Evolutionary conservation across 1,284 basidiomycete species (phyloP), one percentile per base, ranked within the genome.

Genomic region (Wallemia mellicola): DNA sequence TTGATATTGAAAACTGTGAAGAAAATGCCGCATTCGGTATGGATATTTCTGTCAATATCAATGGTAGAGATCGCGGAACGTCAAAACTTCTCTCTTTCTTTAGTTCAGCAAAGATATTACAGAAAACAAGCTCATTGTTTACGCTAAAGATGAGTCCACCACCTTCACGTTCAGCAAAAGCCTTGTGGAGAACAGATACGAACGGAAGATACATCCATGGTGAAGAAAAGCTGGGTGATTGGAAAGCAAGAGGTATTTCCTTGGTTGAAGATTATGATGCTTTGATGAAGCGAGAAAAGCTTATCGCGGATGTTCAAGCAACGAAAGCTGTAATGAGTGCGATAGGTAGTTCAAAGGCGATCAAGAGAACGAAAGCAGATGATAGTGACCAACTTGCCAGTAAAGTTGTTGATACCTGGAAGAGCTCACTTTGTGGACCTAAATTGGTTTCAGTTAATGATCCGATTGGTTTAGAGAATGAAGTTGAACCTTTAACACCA

Each of bases 131-230:
- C 65, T 79, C 79, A 17, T 76, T 92, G 38, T 95, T 91, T 72
- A 77, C 73, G 27, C 76, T 96, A 33, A 77, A 78, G 57, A 74
- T 96, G 26, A 79, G 79, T 1, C 89, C 92, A 14, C 84, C 86
- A 2, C 71, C 87, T 63, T 91, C 86, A 7, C 81, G 86, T 54
- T 87, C 82, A 1, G 78, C 86, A 1, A 79, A 79, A 67, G 91
- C 96, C 62, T 75, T 96, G 14, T 96, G 92, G 91, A 75, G 89
- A 58, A 74, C 96, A 59, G 88, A 96, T 71, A 96, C 92, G 1
- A 81, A 83, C 19, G 82, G 85, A 68, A 91, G 87, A 69, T 92
- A 91, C 68, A 87, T 98, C 0, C 76, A 81, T 25, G 89, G 91
- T 1, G 88, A 96, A 67, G 88, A 95, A 66, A 71, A 76, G 1